Evolutionary conservation across 306 rosid genomes (phyloP).

Genomic region (Vigna angularis): DNA sequence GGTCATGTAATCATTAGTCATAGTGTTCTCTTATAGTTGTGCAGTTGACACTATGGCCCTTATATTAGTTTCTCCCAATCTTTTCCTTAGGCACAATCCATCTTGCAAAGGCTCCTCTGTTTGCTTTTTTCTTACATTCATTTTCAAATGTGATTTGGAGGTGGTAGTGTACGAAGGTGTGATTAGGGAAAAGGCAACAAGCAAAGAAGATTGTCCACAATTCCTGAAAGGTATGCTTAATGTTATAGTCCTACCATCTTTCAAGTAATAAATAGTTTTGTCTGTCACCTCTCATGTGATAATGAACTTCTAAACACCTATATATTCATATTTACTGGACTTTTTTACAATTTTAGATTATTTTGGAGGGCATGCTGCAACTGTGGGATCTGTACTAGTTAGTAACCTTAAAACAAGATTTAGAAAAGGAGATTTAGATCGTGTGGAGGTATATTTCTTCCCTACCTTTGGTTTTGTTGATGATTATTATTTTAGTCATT

Average conservation of each 20-base stretch:
- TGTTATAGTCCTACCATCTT: conserved; percentile 24
- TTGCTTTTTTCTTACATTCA: no score
- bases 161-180: no score
- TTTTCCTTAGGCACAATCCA: no score
- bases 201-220: conserved; percentile 87
- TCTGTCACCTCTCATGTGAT: neutral
- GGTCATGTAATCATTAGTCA: no score
- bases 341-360: conserved; percentile 64
- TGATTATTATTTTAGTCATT: conserved; percentile 17
- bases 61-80: no score
- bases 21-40: no score
- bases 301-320: conserved; percentile 15
- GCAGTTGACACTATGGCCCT: no score
- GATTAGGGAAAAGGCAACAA: conserved; percentile 96
- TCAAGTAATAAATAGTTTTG: conserved; percentile 12
- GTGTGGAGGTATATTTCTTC: conserved; percentile 70
- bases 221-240: conserved; percentile 78
- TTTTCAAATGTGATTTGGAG: no score
- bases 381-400: conserved; percentile 87
- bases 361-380: conserved; percentile 84
- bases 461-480: neutral
- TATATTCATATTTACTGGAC: conserved; percentile 2
- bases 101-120: no score
- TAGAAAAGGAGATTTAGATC: conserved; percentile 89
- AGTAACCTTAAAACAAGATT: conserved; percentile 89